Conservation (phyloP, 495 filamentous ascomycete species). For the Lichina pygmaea region DNA sequence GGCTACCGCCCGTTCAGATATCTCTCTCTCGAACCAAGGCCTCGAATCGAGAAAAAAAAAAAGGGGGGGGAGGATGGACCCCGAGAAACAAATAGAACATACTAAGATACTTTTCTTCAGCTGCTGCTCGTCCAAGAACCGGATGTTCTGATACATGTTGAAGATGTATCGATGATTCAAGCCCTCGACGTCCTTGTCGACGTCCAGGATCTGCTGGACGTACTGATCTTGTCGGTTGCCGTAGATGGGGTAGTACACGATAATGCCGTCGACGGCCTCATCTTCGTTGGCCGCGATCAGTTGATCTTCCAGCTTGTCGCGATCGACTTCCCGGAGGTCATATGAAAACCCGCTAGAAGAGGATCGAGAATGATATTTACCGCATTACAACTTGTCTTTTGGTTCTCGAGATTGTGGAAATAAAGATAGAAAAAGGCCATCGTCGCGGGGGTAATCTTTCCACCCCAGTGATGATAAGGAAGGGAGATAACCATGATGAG, state of each 20-base stretch:
- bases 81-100: background rate
- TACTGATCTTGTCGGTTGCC: constrained; percentile 68
- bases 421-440: background rate
- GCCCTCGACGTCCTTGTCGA: constrained; percentile 85
- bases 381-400: constrained; percentile 3
- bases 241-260: constrained; percentile 98
- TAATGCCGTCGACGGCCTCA: constrained; percentile 58
- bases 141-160: constrained; percentile 98
- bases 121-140: constrained; percentile 63
- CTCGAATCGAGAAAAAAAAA: background rate
- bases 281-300: constrained; percentile 66
- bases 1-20: constrained; percentile 14
- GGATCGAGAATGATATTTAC: background rate
- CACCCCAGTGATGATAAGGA: background rate
- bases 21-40: background rate
- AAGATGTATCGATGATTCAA: constrained; percentile 82
- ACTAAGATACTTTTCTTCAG: constrained; percentile 58
- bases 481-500: background rate
- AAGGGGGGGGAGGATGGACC: background rate
- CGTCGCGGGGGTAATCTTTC: background rate
- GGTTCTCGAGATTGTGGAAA: background rate
- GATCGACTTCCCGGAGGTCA: constrained; percentile 52
- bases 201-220: constrained; percentile 77
- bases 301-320: constrained; percentile 66
- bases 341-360: constrained; percentile 61